These are phyloP conservation scores for Alloteropsis semialata DNA, from an alignment of 176 grass and related monocot species.

Conservation along the genomic window DNA sequence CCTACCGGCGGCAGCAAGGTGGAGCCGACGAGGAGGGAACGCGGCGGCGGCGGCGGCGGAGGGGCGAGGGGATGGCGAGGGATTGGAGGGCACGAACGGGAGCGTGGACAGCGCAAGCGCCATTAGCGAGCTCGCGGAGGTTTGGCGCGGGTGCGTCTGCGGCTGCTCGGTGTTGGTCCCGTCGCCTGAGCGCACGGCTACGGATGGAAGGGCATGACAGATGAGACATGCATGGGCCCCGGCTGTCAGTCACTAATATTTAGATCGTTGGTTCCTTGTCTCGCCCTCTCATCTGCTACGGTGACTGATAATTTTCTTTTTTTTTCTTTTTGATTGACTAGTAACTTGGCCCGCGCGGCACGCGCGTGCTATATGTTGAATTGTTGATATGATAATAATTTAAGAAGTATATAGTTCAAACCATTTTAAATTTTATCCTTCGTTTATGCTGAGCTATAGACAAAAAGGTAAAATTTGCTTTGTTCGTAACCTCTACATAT, in stretches of 20 bases:
- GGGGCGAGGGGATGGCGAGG: conserved; percentile 18
- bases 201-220: conserved; percentile 27
- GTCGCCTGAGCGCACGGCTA: conserved; percentile 14
- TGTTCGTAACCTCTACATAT: too few relatives aligned
- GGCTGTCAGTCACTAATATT: neutral
- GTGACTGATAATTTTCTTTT: too few relatives aligned
- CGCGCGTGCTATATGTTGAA: too few relatives aligned
- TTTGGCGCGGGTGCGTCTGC: neutral
- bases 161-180: conserved; percentile 5
- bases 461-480: too few relatives aligned
- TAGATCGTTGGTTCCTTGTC: neutral
- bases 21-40: conserved; percentile 20
- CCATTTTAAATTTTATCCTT: too few relatives aligned
- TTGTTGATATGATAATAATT: too few relatives aligned
- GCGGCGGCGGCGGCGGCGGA: conserved; percentile 11
- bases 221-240: conserved; percentile 1
- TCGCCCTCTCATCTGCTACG: too few relatives aligned
- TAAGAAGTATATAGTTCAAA: too few relatives aligned
- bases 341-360: too few relatives aligned
- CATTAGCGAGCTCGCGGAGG: conserved; percentile 46
- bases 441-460: too few relatives aligned
- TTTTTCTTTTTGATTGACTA: too few relatives aligned
- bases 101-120: conserved; percentile 66
- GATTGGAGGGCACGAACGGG: conserved; percentile 50
- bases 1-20: conserved; percentile 16